Conservation (phyloP, 2,329 filamentous ascomycete genomes). For the Celoporthe dispersa region DNA sequence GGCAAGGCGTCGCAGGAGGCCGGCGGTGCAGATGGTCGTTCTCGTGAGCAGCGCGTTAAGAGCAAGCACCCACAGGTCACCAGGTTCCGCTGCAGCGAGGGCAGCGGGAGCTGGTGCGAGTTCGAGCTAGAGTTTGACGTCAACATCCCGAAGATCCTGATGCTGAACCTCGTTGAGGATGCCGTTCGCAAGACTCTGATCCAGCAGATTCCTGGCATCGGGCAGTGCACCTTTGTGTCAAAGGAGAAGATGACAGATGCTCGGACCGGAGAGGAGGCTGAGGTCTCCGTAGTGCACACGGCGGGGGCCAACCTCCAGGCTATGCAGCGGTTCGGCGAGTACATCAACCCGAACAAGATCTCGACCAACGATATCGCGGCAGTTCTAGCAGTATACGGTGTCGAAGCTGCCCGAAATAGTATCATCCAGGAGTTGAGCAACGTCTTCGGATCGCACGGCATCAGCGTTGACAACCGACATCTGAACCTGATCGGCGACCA, state of each 20-base stretch:
- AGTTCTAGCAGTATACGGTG: conserved; percentile 84
- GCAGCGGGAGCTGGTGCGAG: conserved; percentile 73
- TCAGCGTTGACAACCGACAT: conserved; percentile 88
- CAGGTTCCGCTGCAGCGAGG: conserved; percentile 79
- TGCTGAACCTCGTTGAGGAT: conserved; percentile 87
- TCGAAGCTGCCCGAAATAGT: conserved; percentile 85
- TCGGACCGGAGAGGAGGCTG: conserved; percentile 52
- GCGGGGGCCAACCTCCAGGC: conserved; percentile 86
- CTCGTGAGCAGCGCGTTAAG: conserved; percentile 68
- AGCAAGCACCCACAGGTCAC: conserved; percentile 69
- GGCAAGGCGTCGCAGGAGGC: conserved; percentile 44
- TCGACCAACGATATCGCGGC: conserved; percentile 92
- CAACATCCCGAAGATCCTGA: conserved; percentile 84
- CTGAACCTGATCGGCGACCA: conserved; percentile 94
- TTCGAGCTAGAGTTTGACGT: conserved; percentile 84
- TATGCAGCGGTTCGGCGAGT: conserved; percentile 86
- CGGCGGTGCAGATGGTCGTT: conserved; percentile 44
- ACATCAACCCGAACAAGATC: conserved; percentile 83
- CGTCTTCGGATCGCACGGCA: conserved; percentile 90
- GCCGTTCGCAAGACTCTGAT: conserved; percentile 80
- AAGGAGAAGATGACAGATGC: conserved; percentile 58
- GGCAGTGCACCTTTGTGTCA: conserved; percentile 69
- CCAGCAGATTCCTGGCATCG: conserved; percentile 81
- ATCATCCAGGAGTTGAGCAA: conserved; percentile 85
- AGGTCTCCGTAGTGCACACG: conserved; percentile 69